Base-by-base conservation (phyloP, 2,329 filamentous ascomycete species). In the Cladosporium sp. region DNA sequence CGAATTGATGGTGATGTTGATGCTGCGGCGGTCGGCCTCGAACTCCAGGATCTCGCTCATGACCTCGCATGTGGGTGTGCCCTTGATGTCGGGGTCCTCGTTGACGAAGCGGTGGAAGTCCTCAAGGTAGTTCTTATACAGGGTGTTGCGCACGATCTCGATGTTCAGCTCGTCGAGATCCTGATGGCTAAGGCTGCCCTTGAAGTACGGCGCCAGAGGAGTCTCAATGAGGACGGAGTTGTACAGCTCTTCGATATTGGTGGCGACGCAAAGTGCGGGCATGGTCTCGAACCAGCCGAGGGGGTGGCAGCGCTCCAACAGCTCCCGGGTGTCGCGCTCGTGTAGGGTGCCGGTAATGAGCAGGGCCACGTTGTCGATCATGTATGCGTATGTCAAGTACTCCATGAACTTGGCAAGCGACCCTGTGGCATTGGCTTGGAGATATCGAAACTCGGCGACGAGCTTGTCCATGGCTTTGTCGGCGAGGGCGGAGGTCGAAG, bases 81-180 rank as follows among this genome's bases (percentile, higher is more conserved):
- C 88, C 35, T 81, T 79, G 74, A 97, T 86, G 40, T 95, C 92
- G 0, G 90, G 78, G 66, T 95, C 82, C 9, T 85, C 87, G 73
- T 92, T 95, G 72, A 97, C 87, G 70, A 96, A 98, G 59, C 87
- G 81, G 76, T 97, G 83, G 71, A 98, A 98, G 69, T 97, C 93
- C 70, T 98, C 93, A 7, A 98, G 81, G 69, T 98, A 98, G 77
- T 97, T 97, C 81, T 98, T 98, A 79, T 97, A 98, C 34, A 98
- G 78, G 0, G 91, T 98, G 74, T 98, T 98, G 59, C 95, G 86
- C 54, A 98, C 88, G 71, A 98, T 98, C 75, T 98, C 93, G 64
- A 98, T 98, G 75, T 98, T 98, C 66, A 98, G 79, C 77, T 98
- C 95, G 72, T 98, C 93, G 46, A 98, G 80, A 69, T 98, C 93